Percentiles rank a stretch among this genome's conserved stretches.
phyloP scores from a whole-genome alignment of 2,329 filamentous ascomycete genomes.

The Xylariaceae sp. region DNA sequence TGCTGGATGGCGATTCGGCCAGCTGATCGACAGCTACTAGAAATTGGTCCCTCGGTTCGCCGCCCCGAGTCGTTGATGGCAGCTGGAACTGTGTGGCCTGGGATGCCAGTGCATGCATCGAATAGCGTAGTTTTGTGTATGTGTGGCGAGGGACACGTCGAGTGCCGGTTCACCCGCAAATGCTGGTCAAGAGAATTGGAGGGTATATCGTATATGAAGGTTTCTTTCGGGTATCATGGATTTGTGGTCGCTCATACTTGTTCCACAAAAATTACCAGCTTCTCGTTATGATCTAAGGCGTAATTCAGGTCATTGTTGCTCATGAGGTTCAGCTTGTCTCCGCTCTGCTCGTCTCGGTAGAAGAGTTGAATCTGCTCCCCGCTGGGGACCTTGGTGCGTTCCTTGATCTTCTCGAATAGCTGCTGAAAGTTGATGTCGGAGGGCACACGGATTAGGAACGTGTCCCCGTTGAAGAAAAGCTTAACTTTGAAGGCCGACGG shows the following conservation, averaged over 20 bases:
- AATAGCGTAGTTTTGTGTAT: too few relatives aligned
- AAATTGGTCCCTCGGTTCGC: background rate
- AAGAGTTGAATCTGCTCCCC: constrained; percentile 69
- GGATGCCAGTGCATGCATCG: constrained; percentile 6
- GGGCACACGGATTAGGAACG: constrained; percentile 85
- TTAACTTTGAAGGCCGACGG: constrained; percentile 77
- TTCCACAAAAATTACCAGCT: constrained; percentile 71
- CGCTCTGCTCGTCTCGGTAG: constrained; percentile 78
- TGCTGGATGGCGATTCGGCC: constrained; percentile 5
- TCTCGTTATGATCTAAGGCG: constrained; percentile 77
- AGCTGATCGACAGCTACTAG: constrained; percentile 3
- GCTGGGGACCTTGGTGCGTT: constrained; percentile 67
- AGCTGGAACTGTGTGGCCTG: background rate
- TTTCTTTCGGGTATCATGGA: too few relatives aligned
- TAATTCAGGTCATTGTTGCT: constrained; percentile 75
- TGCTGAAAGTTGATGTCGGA: constrained; percentile 70
- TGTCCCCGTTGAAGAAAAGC: constrained; percentile 84
- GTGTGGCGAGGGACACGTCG: too few relatives aligned
- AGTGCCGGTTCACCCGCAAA: constrained; percentile 16
- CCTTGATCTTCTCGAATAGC: constrained; percentile 75
- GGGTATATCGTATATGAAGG: constrained; percentile 22
- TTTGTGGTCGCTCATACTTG: constrained; percentile 37
- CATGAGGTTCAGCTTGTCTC: constrained; percentile 65
- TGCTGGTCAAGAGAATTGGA: constrained; percentile 13
- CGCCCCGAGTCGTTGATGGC: background rate